Evolutionary conservation across 257 asterid genomes (phyloP).

Genomic region (Solanum habrochaites): DNA sequence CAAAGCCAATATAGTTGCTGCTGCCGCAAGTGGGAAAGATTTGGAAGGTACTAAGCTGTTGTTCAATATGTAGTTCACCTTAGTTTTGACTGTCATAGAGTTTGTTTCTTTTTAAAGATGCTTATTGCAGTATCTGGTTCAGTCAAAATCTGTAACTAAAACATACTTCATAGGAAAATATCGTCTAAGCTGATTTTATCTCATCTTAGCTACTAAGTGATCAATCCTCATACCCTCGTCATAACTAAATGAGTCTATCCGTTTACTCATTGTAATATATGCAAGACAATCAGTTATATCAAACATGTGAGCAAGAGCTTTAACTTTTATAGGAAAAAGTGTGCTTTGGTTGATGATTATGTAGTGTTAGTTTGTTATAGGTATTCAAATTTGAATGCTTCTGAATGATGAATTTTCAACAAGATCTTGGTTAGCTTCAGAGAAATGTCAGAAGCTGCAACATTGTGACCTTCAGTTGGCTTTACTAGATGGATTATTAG

Average conservation of each 20-base stretch:
- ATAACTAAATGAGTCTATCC: not conserved
- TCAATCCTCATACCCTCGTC: not conserved
- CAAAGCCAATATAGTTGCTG: slow-evolving; percentile 69
- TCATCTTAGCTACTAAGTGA: not conserved
- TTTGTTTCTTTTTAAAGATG: not conserved
- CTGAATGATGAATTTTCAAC: not conserved
- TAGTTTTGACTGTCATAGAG: not conserved
- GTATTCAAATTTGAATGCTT: not conserved
- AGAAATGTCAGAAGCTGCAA: not conserved
- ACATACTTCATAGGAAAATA: not conserved
- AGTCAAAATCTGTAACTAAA: not conserved
- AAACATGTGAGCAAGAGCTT: not conserved
- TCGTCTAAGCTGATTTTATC: not conserved
- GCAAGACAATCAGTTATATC: not conserved
- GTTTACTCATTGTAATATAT: not conserved
- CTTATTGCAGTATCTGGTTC: not conserved
- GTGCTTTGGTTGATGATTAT: not conserved
- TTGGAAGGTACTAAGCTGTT: slow-evolving; percentile 59
- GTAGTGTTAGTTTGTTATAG: not conserved
- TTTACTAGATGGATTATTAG: not conserved
- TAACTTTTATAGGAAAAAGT: not conserved
- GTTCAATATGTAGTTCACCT: not conserved
- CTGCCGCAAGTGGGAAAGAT: slow-evolving; percentile 97
- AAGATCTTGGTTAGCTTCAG: not conserved
- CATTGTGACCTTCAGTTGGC: not conserved